Percentiles rank a stretch among this genome's conserved stretches.
Conservation (phyloP, 2,329 filamentous ascomycete species). For the Pseudogymnoascus sp. region DNA sequence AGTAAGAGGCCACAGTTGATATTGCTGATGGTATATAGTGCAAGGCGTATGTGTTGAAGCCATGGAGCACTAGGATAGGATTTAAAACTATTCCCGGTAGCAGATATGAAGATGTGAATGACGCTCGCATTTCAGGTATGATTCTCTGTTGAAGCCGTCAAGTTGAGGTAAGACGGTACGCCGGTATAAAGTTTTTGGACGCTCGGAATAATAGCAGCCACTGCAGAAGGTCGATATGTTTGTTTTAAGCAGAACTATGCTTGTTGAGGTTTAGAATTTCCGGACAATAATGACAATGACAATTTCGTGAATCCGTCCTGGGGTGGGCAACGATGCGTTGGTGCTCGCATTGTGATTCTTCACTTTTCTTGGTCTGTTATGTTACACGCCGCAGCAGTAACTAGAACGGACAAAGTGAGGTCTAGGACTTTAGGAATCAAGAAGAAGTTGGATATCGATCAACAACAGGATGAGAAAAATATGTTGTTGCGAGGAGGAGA, state of each 20-base stretch:
- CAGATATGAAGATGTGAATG: constrained; percentile 25
- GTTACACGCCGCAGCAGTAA: background rate
- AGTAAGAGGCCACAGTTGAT: constrained; percentile 21
- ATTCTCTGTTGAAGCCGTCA: background rate
- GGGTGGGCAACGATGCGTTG: background rate
- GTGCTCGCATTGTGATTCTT: background rate
- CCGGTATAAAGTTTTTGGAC: background rate
- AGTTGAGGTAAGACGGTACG: background rate
- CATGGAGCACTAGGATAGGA: constrained; percentile 33
- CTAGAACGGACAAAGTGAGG: background rate
- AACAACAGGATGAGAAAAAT: background rate
- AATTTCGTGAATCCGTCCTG: background rate
- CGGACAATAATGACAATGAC: background rate
- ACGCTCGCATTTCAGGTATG: constrained; percentile 19
- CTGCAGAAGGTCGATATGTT: background rate
- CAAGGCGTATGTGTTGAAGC: constrained; percentile 33
- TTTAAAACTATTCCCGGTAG: constrained; percentile 34
- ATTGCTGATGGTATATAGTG: constrained; percentile 27
- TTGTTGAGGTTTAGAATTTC: background rate
- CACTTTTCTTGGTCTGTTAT: background rate
- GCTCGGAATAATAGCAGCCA: background rate
- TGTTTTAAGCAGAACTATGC: background rate
- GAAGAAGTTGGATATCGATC: background rate
- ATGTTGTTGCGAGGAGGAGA: constrained; percentile 2
- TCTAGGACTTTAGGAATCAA: background rate